Evolutionary conservation across 768 basidiomycete genomes (phyloP).

Genomic region (Suillus subluteus): DNA sequence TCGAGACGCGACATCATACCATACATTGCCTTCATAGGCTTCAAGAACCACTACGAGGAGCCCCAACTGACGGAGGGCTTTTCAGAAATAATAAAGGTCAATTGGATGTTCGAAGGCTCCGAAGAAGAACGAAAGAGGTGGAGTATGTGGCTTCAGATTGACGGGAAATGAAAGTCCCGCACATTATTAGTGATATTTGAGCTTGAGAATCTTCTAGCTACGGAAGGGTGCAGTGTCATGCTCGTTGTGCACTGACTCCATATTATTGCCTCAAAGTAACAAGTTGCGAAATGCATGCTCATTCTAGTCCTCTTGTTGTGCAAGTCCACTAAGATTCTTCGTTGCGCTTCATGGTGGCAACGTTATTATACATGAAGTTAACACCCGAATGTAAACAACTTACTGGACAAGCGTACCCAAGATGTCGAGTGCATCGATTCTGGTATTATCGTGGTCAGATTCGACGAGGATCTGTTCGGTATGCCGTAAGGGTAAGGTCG

Average conservation of each 20-base stretch:
- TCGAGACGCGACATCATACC: conserved; percentile 58
- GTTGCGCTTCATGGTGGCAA: conserved; percentile 32
- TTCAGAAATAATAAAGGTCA: conserved; percentile 71
- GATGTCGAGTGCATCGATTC: conserved; percentile 70
- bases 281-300: neutral
- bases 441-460: conserved; percentile 70
- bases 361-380: conserved; percentile 10
- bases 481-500: neutral
- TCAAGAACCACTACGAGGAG: conserved; percentile 64
- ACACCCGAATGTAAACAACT: conserved; percentile 25
- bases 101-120: conserved; percentile 79
- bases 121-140: conserved; percentile 73
- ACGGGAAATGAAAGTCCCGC: conserved; percentile 54
- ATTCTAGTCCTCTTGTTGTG: conserved; percentile 34
- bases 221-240: neutral
- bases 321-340: conserved; percentile 42
- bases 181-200: neutral
- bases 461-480: conserved; percentile 63
- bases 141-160: conserved; percentile 86
- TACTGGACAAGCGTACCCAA: conserved; percentile 63
- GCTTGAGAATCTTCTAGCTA: neutral
- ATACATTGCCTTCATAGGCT: conserved; percentile 60
- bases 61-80: conserved; percentile 76
- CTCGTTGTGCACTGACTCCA: neutral
- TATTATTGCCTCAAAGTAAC: conserved; percentile 1